Evolutionary conservation across 176 grass and related monocot genomes (phyloP).

Genomic region (Paspalum notatum): DNA sequence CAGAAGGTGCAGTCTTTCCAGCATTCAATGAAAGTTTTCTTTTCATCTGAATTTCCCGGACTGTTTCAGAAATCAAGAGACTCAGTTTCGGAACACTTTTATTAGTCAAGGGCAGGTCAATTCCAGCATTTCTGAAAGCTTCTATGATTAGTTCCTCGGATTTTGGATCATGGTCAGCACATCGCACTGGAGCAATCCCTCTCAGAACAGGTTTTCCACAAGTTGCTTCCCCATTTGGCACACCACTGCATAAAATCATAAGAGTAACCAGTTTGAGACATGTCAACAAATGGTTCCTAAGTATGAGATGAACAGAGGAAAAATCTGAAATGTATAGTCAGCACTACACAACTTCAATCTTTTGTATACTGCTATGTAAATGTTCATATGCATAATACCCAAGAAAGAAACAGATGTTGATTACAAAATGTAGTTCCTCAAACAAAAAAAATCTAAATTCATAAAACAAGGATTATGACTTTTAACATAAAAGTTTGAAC

Average conservation of each 20-base stretch:
- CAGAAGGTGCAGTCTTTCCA: neutral
- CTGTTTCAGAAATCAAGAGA: conserved; percentile 46
- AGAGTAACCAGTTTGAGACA: conserved; percentile 21
- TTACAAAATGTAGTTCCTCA: neutral
- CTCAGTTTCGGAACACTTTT: conserved; percentile 42
- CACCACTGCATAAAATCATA: conserved; percentile 30
- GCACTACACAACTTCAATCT: neutral
- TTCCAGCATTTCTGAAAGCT: conserved; percentile 41
- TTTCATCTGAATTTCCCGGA: conserved; percentile 51
- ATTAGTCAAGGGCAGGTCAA: conserved; percentile 36
- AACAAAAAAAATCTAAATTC: neutral
- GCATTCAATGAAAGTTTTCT: conserved; percentile 32
- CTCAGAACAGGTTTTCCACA: conserved; percentile 47
- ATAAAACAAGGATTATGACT: too few species aligned
- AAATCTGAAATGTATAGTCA: neutral
- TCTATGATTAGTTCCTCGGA: conserved; percentile 28
- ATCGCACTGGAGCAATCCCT: conserved; percentile 34
- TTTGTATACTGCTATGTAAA: neutral
- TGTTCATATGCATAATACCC: neutral
- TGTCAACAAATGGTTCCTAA: neutral
- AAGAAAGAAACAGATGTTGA: neutral
- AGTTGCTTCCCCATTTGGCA: neutral
- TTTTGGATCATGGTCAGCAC: conserved; percentile 45
- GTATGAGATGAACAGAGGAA: neutral
- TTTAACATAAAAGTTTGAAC: too few species aligned